Evolutionary conservation across 148 eudicot genomes (phyloP), one percentile per base, ranked within the genome.

Genomic region (Chenopodium album): DNA sequence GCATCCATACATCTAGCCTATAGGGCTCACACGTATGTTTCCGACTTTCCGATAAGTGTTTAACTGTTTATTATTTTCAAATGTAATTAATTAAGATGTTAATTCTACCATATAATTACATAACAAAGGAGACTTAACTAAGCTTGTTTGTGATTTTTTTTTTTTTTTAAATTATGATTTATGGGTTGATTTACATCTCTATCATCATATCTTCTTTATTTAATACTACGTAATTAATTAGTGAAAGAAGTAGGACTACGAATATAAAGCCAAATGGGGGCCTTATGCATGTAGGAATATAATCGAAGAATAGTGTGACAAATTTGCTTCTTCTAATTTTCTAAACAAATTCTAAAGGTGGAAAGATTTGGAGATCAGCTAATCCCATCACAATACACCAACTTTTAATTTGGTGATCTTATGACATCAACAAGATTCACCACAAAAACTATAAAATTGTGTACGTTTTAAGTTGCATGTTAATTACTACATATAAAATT

Each of bases 391-490:
- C n/a, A n/a, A 70, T 19, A 37, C 52, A 5, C 62, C 62, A 13
- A 69, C n/a, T 26, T 26, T 79, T 78, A 52, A 1, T 59, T 59
- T 79, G 81, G 62, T 31, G 74, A 54, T 54, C 20, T 20, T 52
- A 71, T 79, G 82, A 70, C 65, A 54, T 70, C 68, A 79, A 79
- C 81, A 46, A 20, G 65, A 52, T 79, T 79, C 66, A 29, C 81
- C 31, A 31, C 26, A 29, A 19, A 65, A 5, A 14, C 13, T 37
- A 22, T 47, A 69, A 56, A 28, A 22, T 0, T 73, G 76, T 47
- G 20, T 9, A 41, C 44, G 44, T n/a, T 73, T 11, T 73, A 73
- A 46, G 76, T 47, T 73, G 32, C 76, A 47, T 46, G 60, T 7
- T 47, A 47, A 41, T 41, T 41, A 41, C 44, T 78, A 13, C 3